These are phyloP conservation scores for Cordyceps farinosa DNA, from an alignment of 2,329 filamentous ascomycete genomes.

Conservation along the genomic window DNA sequence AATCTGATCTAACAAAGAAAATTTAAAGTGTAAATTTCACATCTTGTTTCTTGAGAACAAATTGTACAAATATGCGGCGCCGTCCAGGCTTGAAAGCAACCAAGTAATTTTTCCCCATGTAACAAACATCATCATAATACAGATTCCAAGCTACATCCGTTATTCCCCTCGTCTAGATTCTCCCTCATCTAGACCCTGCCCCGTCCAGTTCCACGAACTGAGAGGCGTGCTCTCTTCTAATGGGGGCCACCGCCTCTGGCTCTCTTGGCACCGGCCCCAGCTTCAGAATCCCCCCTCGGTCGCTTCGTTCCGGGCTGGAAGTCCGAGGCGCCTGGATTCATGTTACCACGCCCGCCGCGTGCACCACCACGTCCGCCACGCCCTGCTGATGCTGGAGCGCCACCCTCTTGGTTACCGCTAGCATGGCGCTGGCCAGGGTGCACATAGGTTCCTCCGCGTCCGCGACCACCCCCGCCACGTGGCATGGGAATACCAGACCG, in stretches of 20 bases:
- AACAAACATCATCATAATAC: conserved; percentile 14
- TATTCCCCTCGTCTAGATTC: not conserved
- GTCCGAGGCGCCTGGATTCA: conserved; percentile 53
- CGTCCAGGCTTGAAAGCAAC: conserved; percentile 5
- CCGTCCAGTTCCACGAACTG: not conserved
- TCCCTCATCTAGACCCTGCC: not conserved
- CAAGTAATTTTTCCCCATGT: not conserved
- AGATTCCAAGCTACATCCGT: conserved; percentile 7
- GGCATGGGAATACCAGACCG: conserved; percentile 41
- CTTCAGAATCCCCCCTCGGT: conserved; percentile 50
- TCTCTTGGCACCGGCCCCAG: conserved; percentile 40
- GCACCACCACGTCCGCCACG: conserved; percentile 41
- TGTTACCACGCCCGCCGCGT: conserved; percentile 36
- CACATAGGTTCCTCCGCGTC: conserved; percentile 36
- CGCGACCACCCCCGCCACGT: conserved; percentile 39
- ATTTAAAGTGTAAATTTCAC: conserved; percentile 1
- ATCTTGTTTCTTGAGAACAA: not conserved
- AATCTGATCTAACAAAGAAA: not conserved
- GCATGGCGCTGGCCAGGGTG: conserved; percentile 36
- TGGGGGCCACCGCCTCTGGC: conserved; percentile 36
- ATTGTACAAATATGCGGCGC: conserved; percentile 4
- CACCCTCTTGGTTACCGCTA: conserved; percentile 36
- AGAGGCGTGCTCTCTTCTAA: conserved; percentile 22
- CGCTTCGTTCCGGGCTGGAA: conserved; percentile 58
- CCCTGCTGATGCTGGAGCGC: conserved; percentile 26